These are phyloP conservation scores for Debaryomyces sp. DNA, from an alignment of 1,139 yeast genomes.

Conservation along the genomic window DNA sequence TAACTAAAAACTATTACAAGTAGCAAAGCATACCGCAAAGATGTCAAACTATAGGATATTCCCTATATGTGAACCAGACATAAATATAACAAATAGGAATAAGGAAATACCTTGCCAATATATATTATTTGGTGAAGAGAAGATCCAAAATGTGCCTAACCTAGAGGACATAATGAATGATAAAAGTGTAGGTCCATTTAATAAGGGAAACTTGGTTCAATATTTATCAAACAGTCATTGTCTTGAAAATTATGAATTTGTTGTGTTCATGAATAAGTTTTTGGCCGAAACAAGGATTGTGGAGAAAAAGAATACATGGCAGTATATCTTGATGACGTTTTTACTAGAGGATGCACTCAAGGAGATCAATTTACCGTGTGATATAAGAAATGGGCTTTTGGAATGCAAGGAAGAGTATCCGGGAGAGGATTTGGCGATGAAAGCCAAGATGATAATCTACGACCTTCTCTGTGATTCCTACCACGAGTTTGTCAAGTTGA, in stretches of 20 bases:
- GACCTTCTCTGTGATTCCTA: constrained; percentile 39
- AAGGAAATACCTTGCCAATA: not conserved
- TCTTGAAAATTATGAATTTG: constrained; percentile 39
- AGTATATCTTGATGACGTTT: constrained; percentile 26
- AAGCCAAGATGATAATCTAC: constrained; percentile 28
- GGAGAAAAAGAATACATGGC: constrained; percentile 26
- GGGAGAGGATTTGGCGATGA: constrained; percentile 14
- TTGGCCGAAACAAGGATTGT: constrained; percentile 17
- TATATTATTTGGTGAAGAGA: not conserved
- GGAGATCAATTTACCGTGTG: constrained; percentile 38
- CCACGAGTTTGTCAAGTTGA: constrained; percentile 32
- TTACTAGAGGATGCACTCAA: constrained; percentile 30
- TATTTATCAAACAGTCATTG: constrained; percentile 36
- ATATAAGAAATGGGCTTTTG: constrained; percentile 18
- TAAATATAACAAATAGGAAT: not conserved
- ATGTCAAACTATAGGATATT: constrained; percentile 6
- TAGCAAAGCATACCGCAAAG: not conserved
- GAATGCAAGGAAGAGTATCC: constrained; percentile 18
- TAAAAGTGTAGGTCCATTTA: constrained; percentile 22
- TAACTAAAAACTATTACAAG: not conserved
- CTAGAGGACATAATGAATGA: constrained; percentile 25
- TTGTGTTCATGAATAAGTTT: constrained; percentile 31
- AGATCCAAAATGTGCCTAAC: constrained; percentile 18
- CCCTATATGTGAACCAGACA: constrained; percentile 5
- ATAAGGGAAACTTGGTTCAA: constrained; percentile 25